These are phyloP conservation scores for Rhynchospora tenuis DNA, from an alignment of 176 grass and related monocot species.

Conservation along the genomic window DNA sequence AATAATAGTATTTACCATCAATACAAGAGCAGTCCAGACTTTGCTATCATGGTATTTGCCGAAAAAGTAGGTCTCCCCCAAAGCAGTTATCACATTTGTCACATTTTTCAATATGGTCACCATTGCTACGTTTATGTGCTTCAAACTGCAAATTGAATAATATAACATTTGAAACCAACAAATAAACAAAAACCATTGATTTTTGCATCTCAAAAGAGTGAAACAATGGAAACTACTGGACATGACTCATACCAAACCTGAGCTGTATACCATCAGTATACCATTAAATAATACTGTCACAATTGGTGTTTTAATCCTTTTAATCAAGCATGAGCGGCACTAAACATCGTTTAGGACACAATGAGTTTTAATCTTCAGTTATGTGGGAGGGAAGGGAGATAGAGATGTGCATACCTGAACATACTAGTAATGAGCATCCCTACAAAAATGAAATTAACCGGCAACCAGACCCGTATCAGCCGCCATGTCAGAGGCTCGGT, in stretches of 20 bases:
- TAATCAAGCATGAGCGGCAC: background rate
- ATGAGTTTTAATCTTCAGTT: background rate
- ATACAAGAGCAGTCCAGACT: slow-evolving; percentile 82
- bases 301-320: background rate
- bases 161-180: background rate
- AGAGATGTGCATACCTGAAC: slow-evolving; percentile 61
- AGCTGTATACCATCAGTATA: background rate
- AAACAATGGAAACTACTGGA: background rate
- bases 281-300: background rate
- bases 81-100: slow-evolving; percentile 89
- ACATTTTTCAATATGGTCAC: slow-evolving; percentile 94
- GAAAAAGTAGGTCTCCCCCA: slow-evolving; percentile 90
- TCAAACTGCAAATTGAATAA: slow-evolving; percentile 65
- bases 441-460: slow-evolving; percentile 93
- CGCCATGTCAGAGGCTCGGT: slow-evolving; percentile 90
- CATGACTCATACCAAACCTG: background rate
- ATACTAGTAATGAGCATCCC: slow-evolving; percentile 97
- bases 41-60: slow-evolving; percentile 65
- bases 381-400: background rate
- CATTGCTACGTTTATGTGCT: slow-evolving; percentile 98
- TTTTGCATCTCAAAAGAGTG: background rate
- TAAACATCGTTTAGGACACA: background rate
- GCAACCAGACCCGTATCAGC: slow-evolving; percentile 84
- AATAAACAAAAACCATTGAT: slow-evolving; percentile 13
- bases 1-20: slow-evolving; percentile 61